phyloP scores from a whole-genome alignment of 2,329 filamentous ascomycete species.

The Daldinia sp. region DNA sequence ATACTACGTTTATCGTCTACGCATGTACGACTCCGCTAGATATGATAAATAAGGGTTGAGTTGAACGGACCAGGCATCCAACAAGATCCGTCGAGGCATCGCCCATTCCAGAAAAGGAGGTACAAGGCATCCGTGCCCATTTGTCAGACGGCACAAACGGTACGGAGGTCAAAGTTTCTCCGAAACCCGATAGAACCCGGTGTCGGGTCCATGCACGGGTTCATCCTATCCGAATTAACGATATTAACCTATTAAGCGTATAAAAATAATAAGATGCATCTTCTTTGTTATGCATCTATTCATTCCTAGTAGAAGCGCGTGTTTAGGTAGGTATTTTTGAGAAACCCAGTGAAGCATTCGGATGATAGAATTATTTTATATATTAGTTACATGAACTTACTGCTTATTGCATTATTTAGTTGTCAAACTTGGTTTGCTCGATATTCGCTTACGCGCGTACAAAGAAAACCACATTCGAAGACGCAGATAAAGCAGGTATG shows the following conservation, averaged over 20 bases:
- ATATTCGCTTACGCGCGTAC: neutral
- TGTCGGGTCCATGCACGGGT: neutral
- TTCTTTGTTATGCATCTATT: too few species aligned
- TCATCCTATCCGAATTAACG: neutral
- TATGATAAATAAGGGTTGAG: neutral
- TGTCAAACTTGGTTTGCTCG: neutral
- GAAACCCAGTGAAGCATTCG: neutral
- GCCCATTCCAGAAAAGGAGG: neutral
- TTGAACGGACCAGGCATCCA: conserved; percentile 1
- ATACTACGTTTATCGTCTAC: neutral
- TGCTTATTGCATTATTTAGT: neutral
- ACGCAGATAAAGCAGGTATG: neutral
- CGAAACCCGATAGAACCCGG: neutral
- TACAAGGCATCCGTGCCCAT: conserved; percentile 6
- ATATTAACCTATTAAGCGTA: neutral
- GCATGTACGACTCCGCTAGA: neutral
- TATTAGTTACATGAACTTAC: too few species aligned
- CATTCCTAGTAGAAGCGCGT: too few species aligned
- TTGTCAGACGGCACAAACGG: neutral
- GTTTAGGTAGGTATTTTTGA: too few species aligned
- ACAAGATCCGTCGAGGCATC: too few species aligned
- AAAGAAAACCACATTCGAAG: too few species aligned
- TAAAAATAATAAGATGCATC: too few species aligned
- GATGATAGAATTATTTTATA: neutral
- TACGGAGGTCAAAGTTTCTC: neutral